Evolutionary conservation across 441 rosid genomes (phyloP).

Genomic region (Pelargonium myrrhifolium): DNA sequence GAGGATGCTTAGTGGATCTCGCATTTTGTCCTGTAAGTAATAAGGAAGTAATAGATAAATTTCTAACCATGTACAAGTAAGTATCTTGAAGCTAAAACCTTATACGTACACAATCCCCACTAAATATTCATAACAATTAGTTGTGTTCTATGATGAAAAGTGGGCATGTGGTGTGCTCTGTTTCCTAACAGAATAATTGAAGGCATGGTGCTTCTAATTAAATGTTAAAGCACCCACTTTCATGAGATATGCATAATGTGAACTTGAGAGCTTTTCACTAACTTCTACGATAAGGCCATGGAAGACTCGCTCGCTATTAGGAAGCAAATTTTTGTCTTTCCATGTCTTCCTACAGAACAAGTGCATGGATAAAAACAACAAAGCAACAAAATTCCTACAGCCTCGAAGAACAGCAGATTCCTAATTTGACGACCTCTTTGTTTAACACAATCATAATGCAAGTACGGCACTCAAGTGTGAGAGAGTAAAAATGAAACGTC

Average conservation of each 20-base stretch:
- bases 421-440: background rate
- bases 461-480: background rate
- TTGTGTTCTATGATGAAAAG: background rate
- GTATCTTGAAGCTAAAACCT: background rate
- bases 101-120: background rate
- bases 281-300: background rate
- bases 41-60: constrained; percentile 4
- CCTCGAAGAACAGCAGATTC: background rate
- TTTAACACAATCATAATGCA: background rate
- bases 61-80: background rate
- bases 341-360: constrained; percentile 1
- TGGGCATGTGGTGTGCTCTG: background rate
- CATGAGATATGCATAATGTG: background rate
- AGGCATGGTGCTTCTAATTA: background rate
- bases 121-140: background rate
- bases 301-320: background rate
- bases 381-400: background rate
- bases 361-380: background rate
- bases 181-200: background rate
- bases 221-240: background rate
- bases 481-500: background rate
- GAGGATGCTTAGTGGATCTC: constrained; percentile 27
- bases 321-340: background rate
- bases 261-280: background rate
- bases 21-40: constrained; percentile 33